These are phyloP conservation scores for Microcos paniculata DNA, from an alignment of 345 rosid species.

Conservation along the genomic window DNA sequence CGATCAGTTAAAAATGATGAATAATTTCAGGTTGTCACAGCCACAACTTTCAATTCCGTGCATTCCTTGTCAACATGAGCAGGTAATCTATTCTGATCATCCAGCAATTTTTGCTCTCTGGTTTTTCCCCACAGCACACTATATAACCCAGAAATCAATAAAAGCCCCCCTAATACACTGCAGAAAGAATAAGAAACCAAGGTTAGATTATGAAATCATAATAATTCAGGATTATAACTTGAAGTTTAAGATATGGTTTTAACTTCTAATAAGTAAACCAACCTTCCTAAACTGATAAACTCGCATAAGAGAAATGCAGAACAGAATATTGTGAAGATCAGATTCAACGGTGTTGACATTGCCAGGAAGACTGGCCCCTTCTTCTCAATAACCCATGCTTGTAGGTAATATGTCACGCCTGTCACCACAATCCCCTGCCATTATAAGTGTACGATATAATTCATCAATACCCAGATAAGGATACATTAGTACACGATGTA, in stretches of 20 bases:
- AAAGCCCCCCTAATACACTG: constrained; percentile 68
- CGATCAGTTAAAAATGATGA: background rate
- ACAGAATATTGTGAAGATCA: constrained; percentile 60
- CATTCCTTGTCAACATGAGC: constrained; percentile 33
- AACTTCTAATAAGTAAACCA: background rate
- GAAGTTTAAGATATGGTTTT: background rate
- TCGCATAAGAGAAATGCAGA: constrained; percentile 69
- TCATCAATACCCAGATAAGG: background rate
- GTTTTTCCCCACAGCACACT: constrained; percentile 86
- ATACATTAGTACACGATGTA: background rate
- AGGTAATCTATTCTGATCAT: constrained; percentile 19
- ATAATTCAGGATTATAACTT: background rate
- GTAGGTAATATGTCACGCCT: constrained; percentile 76
- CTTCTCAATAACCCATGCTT: constrained; percentile 90
- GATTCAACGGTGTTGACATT: constrained; percentile 77
- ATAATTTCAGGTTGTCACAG: constrained; percentile 19
- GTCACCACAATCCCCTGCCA: constrained; percentile 87
- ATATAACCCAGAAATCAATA: constrained; percentile 77
- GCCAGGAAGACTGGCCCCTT: constrained; percentile 91
- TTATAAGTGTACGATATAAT: background rate
- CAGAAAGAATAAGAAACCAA: constrained; percentile 15
- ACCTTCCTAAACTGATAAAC: constrained; percentile 76
- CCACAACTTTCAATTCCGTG: constrained; percentile 37
- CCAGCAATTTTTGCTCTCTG: constrained; percentile 43
- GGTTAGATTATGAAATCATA: background rate